Percentiles rank a stretch among this genome's conserved stretches.
These are phyloP conservation scores for Aaosphaeria arxii DNA, from an alignment of 2,329 filamentous ascomycete genomes.

Conservation along the genomic window DNA sequence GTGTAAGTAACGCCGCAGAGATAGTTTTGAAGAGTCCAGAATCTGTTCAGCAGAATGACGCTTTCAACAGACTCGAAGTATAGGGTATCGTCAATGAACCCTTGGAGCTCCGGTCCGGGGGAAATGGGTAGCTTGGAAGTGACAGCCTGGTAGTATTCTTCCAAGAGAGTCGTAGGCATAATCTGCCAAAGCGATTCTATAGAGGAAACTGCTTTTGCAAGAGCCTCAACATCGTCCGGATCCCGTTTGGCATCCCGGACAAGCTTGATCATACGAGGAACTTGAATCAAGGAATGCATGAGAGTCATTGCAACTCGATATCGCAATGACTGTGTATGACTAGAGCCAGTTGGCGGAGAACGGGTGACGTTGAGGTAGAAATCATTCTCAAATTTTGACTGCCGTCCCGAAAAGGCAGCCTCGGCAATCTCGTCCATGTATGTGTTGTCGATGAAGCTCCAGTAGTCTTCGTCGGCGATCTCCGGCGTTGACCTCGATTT, in stretches of 20 bases:
- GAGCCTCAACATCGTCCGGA: background rate
- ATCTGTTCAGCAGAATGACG: background rate
- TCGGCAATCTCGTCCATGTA: slow-evolving; percentile 35
- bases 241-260: slow-evolving; percentile 2
- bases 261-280: slow-evolving; percentile 5
- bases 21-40: background rate
- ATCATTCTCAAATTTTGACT: slow-evolving; percentile 26
- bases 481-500: slow-evolving; percentile 16
- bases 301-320: background rate
- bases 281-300: slow-evolving; percentile 10
- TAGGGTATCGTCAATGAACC: slow-evolving; percentile 1
- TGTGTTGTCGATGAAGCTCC: slow-evolving; percentile 29
- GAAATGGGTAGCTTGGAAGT: background rate
- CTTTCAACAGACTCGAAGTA: background rate
- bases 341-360: background rate
- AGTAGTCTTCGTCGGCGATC: slow-evolving; percentile 26
- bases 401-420: slow-evolving; percentile 22
- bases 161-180: background rate
- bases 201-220: slow-evolving; percentile 3
- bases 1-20: background rate
- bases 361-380: slow-evolving; percentile 24
- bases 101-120: slow-evolving; percentile 1
- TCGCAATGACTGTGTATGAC: background rate
- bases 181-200: slow-evolving; percentile 4
- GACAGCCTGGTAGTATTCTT: background rate